Conservation (phyloP, 225 moss, liverwort and hornwort genomes). For the Anthoceros angustus region DNA sequence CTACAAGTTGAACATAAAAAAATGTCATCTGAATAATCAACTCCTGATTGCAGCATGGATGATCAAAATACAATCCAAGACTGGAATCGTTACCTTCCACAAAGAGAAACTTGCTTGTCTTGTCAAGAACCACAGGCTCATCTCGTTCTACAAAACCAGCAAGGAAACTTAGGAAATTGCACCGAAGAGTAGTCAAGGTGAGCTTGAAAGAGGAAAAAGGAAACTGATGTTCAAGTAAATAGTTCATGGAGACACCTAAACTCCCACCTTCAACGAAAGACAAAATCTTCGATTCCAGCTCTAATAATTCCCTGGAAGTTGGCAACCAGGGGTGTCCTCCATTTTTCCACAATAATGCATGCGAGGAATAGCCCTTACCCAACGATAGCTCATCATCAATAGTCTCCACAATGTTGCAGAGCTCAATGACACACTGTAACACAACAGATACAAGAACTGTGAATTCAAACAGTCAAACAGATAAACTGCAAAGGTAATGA, state of each 20-base stretch:
- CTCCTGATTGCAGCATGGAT: background rate
- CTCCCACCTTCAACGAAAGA: slow-evolving; percentile 5
- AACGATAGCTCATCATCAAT: slow-evolving; percentile 52
- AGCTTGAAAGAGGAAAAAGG: too few species aligned
- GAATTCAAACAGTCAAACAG: too few species aligned
- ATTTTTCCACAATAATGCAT: slow-evolving; percentile 71
- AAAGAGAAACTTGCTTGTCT: slow-evolving; percentile 14
- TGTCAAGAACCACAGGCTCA: background rate
- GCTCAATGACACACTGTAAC: slow-evolving; percentile 23
- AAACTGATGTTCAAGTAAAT: too few species aligned
- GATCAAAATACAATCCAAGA: background rate
- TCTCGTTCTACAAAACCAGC: background rate
- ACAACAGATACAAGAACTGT: slow-evolving; percentile 8
- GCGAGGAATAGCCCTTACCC: slow-evolving; percentile 40
- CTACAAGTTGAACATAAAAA: slow-evolving; percentile 14
- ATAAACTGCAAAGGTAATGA: background rate
- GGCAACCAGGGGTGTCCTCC: slow-evolving; percentile 73
- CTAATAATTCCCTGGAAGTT: slow-evolving; percentile 36
- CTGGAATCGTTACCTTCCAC: slow-evolving; percentile 17
- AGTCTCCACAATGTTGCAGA: slow-evolving; percentile 30
- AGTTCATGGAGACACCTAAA: too few species aligned
- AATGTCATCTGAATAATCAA: background rate
- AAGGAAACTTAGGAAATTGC: background rate
- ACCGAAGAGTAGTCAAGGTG: too few species aligned
- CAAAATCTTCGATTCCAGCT: slow-evolving; percentile 44